Base-by-base conservation (phyloP, 1,284 basidiomycete species). In the Tylopilus sp. region DNA sequence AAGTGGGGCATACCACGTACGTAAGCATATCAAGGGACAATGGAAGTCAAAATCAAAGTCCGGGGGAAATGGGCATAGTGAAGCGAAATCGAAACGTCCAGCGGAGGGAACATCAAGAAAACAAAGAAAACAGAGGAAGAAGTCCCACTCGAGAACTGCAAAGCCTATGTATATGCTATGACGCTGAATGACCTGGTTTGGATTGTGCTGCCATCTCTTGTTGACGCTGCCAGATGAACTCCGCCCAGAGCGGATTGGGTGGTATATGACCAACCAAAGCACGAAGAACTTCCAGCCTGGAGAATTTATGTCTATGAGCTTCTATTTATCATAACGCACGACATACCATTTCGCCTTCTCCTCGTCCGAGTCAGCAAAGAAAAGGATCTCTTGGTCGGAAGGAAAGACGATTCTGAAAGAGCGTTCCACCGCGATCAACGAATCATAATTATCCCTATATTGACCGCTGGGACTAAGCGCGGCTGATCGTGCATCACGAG, bases 301-400 rank as follows among this genome's bases (percentile, higher is more conserved):
- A 53, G 13, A 45, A 23, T 8, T 25, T 21, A 34, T 50, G 28
- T 58, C 41, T 52, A 21, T 5, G 28, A 39, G 23, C 12, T 19
- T 33, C 43, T 19, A 56, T 3, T 2, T 21, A 23, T 31, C 5
- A 28, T 5, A 3, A 29, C 2, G 11, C 7, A 31, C 12, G n/a
- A 75, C 85, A 61, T 65, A 92, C 95, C 95, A 99, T 70, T 76
- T 78, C 13, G 74, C 70, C 71, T 97, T 97, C 64, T 94, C 90
- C 53, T 86, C 85, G 56, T 95, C 89, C 11, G 83, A 88, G 68
- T 98, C 95, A 28, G 95, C 92, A 60, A 89, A 93, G 74, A 98
- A 97, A 6, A 79, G 70, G 55, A 98, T 97, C 48, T 86, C 81
- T 60, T 95, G 84, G 34, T 84, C 81, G 44, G 84, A 78, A 5